Evolutionary conservation across 1,284 basidiomycete genomes (phyloP), one percentile per base, ranked within the genome.

Genomic region (Boletellus sp.): DNA sequence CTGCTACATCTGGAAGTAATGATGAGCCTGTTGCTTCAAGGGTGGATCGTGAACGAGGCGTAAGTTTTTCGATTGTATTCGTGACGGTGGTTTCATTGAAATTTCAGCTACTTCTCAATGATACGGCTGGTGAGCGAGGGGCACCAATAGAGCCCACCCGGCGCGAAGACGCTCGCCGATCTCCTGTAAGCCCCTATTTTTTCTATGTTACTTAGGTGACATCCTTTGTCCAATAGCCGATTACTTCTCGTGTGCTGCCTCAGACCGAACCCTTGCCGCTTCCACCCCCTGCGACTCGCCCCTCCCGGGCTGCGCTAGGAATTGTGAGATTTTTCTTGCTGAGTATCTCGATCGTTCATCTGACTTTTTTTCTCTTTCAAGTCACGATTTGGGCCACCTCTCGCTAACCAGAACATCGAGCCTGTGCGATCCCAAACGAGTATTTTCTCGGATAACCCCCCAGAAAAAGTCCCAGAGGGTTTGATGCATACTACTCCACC

Each of bases 361-460:
- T 52, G 14, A 53, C 34, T 11, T 6, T 30, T n/a, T 4, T 10
- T 8, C 17, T 1, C 14, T 36, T 16, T 19, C 14, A 19, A 68
- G 66, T 68, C 66, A 27, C 64, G 62, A 9, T 68, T 64, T 25
- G 62, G 66, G 3, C 62, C 62, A 17, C 62, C 62, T 6, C 47
- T 64, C n/a, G 30, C 43, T 19, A 65, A 56, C 26, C 60, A 62
- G 35, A 36, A 43, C 5, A 23, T 10, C 0, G 54, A 64, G 8
- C 27, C 48, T 17, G 36, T 32, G 17, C 48, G 16, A 23, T 22
- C 43, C 0, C 45, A 34, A 13, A 39, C 20, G 14, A 50, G 47
- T 17, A 20, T 50, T 20, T 52, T 61, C 14, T 44, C 43, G 5
- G 64, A 64, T 14, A 59, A 50, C 37, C 23, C 42, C 25, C 53